Base-by-base conservation (phyloP, 345 rosid genomes). In the Punica granatum region DNA sequence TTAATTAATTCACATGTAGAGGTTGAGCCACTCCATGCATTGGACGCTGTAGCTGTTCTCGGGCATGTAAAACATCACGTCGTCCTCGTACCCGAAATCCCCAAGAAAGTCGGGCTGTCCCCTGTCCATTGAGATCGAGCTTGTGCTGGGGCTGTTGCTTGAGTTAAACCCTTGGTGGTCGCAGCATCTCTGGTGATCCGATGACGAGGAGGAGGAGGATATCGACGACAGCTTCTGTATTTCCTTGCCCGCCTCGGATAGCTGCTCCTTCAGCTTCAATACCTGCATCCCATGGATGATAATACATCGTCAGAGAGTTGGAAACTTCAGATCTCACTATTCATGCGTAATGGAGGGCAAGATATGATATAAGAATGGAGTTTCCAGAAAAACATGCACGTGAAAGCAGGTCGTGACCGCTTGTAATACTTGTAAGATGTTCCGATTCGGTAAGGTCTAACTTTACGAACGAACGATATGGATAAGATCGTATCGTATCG, bases 1-100 rank as follows among this genome's bases (percentile, higher is more conserved):
- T 12, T 14, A 26, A 26, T 28, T 13, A n/a, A 66, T 77, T 66
- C 41, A 77, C 31, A 79, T 67, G n/a, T 73, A 79, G 46, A 73
- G 74, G 67, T 77, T 83, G 42, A 74, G 56, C 92, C 89, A 88
- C 60, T 88, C 97, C 81, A 80, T 67, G 67, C 75, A 83, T n/a
- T 75, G 81, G 48, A 75, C 58, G 69, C 61, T 70, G 61, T 12
- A 56, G 61, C 19, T 56, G 66, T 62, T 72, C n/a, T 60, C 65
- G 26, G 77, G 64, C 71, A 79, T 70, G 73, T 81, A 84, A 64
- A 80, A 73, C 3, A 78, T 4, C 14, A 56, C 69, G 37, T 85
- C 80, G 6, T 68, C 58, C 16, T 62, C 83, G 25, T 81, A 68
- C n/a, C 72, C 78, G 66, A 80, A 75, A 46, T 81, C 84, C 68